A percentile compares a stretch with the other conserved stretches of the same genome.
Evolutionary conservation across 202 grass and related monocot species (phyloP).

Genomic region (Elaeis oleifera): DNA sequence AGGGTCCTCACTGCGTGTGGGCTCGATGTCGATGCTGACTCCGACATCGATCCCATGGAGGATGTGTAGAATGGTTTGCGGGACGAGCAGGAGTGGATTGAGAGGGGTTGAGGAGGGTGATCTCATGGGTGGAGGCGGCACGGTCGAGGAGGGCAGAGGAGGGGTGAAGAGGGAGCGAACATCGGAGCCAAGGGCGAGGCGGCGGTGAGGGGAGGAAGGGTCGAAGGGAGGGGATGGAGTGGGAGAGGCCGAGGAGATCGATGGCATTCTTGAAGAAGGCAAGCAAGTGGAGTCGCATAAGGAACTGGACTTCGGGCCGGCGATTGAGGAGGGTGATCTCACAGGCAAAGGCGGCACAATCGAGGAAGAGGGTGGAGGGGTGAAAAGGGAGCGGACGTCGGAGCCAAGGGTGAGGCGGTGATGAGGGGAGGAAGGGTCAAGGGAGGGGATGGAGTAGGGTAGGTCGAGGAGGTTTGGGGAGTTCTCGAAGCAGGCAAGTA

Average conservation of each 20-base stretch:
- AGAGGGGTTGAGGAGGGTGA: slow-evolving; percentile 21
- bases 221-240: too few species aligned
- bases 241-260: too few species aligned
- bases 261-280: too few species aligned
- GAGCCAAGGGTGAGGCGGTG: too few species aligned
- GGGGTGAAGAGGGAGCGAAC: too few species aligned
- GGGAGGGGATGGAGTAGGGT: slow-evolving; percentile 72
- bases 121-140: too few species aligned
- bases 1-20: slow-evolving; percentile 44
- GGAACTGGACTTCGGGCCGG: too few species aligned
- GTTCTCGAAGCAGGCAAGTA: slow-evolving; percentile 88
- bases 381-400: too few species aligned
- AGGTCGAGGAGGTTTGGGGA: slow-evolving; percentile 74
- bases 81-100: slow-evolving; percentile 70
- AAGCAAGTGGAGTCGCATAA: too few species aligned
- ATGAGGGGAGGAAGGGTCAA: slow-evolving; percentile 11
- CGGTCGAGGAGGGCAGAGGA: too few species aligned
- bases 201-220: too few species aligned
- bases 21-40: slow-evolving; percentile 49
- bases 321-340: slow-evolving; percentile 76
- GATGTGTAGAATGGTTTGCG: slow-evolving; percentile 85
- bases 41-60: slow-evolving; percentile 83
- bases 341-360: slow-evolving; percentile 60
- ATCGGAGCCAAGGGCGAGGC: too few species aligned
- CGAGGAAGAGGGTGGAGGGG: slow-evolving; percentile 27